These are phyloP conservation scores for Fusarium sp. DNA, from an alignment of 2,329 filamentous ascomycete genomes.

Conservation along the genomic window DNA sequence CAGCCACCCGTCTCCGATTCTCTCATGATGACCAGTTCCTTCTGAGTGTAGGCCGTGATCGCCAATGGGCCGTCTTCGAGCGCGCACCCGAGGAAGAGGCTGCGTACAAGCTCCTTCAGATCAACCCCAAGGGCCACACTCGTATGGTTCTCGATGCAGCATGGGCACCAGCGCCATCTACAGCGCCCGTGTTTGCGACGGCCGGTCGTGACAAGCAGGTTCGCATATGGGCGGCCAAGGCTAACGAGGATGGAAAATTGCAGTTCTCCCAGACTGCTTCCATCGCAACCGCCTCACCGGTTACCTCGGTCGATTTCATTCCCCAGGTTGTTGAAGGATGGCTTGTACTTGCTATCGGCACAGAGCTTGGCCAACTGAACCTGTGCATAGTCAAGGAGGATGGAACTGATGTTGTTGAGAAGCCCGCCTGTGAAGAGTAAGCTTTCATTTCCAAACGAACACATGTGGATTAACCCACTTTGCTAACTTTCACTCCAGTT, in stretches of 20 bases:
- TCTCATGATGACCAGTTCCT: conserved; percentile 79
- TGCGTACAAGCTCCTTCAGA: conserved; percentile 70
- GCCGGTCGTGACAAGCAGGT: conserved; percentile 90
- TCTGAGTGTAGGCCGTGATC: conserved; percentile 89
- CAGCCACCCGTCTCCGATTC: conserved; percentile 86
- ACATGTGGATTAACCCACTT: neutral
- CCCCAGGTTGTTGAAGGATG: conserved; percentile 50
- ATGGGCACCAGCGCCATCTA: conserved; percentile 75
- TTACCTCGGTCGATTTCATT: conserved; percentile 80
- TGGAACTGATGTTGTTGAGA: conserved; percentile 55
- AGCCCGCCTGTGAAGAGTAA: conserved; percentile 57
- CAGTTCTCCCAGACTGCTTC: conserved; percentile 66
- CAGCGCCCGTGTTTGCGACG: conserved; percentile 76
- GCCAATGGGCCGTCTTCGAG: conserved; percentile 89
- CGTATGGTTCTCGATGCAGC: conserved; percentile 92
- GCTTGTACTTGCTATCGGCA: conserved; percentile 67
- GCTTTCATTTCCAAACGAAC: conserved; percentile 35
- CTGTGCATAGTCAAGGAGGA: conserved; percentile 58
- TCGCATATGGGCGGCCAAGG: conserved; percentile 72
- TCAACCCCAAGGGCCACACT: conserved; percentile 86
- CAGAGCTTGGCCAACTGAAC: conserved; percentile 65
- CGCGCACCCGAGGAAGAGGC: conserved; percentile 56
- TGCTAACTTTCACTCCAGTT: conserved; percentile 44
- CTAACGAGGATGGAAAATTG: conserved; percentile 49
- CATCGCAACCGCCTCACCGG: conserved; percentile 69